These are phyloP conservation scores for Talaromyces sp. DNA, from an alignment of 2,329 filamentous ascomycete genomes.

Conservation along the genomic window DNA sequence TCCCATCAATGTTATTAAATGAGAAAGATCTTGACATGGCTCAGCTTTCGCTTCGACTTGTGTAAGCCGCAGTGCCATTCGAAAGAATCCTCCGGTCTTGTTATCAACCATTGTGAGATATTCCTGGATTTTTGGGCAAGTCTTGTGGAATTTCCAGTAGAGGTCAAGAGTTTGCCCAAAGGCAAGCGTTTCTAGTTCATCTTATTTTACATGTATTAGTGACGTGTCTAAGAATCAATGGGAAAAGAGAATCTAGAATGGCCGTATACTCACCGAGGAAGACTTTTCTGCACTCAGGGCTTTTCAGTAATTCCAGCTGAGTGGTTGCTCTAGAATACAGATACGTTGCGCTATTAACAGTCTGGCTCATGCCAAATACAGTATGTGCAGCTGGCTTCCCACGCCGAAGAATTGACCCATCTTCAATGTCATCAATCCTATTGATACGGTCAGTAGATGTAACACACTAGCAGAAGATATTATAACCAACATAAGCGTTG, in stretches of 20 bases:
- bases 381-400: conserved; percentile 31
- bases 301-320: background rate
- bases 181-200: conserved; percentile 10
- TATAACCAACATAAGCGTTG: background rate
- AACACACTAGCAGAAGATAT: background rate
- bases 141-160: conserved; percentile 15
- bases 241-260: background rate
- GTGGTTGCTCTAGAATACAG: conserved; percentile 18
- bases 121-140: conserved; percentile 18
- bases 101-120: conserved; percentile 26
- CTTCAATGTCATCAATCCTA: conserved; percentile 37
- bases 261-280: background rate
- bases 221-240: background rate
- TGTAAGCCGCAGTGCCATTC: conserved; percentile 17
- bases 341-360: conserved; percentile 34
- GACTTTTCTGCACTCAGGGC: background rate
- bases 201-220: background rate
- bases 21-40: background rate
- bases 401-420: conserved; percentile 30
- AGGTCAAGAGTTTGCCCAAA: conserved; percentile 20
- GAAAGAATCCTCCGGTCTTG: conserved; percentile 22
- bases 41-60: background rate
- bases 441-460: background rate
- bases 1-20: conserved; percentile 18
- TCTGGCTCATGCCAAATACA: conserved; percentile 32